Evolutionary conservation across 257 asterid genomes (phyloP).

Genomic region (Solanum chmielewskii): DNA sequence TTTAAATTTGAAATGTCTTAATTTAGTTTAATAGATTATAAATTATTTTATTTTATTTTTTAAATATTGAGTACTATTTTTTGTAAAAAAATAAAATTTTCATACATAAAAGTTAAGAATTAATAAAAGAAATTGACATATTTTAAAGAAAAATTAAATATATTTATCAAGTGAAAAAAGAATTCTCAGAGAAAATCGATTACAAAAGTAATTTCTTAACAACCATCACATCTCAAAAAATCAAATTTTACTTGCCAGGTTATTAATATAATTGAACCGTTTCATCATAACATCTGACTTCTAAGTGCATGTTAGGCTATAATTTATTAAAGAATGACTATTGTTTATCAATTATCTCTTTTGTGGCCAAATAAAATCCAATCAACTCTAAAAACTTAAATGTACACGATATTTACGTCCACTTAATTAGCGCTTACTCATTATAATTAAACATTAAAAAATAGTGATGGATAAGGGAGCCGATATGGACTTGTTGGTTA

Average conservation of each 20-base stretch:
- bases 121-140: not conserved
- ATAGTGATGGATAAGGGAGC: not conserved
- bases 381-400: not conserved
- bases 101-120: not conserved
- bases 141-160: not conserved
- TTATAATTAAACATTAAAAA: not conserved
- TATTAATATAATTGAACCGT: not conserved
- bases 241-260: not conserved
- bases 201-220: no score
- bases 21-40: no score
- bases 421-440: not conserved
- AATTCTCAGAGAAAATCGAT: not conserved
- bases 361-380: not conserved
- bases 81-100: no score
- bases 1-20: no score
- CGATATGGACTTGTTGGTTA: not conserved
- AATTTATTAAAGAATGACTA: not conserved
- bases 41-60: no score
- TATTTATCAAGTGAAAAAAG: not conserved
- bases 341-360: not conserved
- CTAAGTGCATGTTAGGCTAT: not conserved
- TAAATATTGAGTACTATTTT: no score
- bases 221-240: no score
- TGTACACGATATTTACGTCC: not conserved
- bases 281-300: no score